Evolutionary conservation across 106 monocot species (phyloP).

Genomic region (Apostasia ramifera): DNA sequence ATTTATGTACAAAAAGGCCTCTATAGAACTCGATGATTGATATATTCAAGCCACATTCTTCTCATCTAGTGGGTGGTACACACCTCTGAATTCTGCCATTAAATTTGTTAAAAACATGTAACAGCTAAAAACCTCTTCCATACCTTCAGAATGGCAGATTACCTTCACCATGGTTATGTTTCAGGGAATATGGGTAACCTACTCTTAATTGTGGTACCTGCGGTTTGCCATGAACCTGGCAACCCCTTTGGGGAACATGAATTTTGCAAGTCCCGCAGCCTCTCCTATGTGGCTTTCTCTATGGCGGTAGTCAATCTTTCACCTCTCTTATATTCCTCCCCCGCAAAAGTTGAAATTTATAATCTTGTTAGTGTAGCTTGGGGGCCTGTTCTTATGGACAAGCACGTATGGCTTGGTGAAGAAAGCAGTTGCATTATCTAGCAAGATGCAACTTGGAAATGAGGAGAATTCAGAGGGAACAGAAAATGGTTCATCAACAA

Average conservation of each 20-base stretch:
- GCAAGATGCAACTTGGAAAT: background rate
- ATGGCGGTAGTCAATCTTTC: constrained; percentile 37
- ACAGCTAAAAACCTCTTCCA: too few species aligned
- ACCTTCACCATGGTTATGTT: background rate
- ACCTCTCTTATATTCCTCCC: background rate
- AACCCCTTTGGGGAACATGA: constrained; percentile 28
- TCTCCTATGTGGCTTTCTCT: constrained; percentile 53
- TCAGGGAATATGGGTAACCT: constrained; percentile 61
- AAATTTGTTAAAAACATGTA: too few species aligned
- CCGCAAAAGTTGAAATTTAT: background rate
- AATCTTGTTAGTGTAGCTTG: constrained; percentile 36
- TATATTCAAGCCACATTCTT: too few species aligned
- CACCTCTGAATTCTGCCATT: too few species aligned
- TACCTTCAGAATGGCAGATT: too few species aligned
- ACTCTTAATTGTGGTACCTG: constrained; percentile 46
- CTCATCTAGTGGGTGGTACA: too few species aligned
- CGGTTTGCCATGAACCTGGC: constrained; percentile 31
- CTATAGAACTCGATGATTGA: background rate
- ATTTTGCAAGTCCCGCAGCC: constrained; percentile 27
- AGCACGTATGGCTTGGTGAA: constrained; percentile 46
- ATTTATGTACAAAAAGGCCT: too few species aligned
- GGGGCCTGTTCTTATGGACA: constrained; percentile 65
- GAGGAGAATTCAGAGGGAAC: background rate
- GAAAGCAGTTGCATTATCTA: constrained; percentile 19
- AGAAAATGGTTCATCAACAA: background rate